Evolutionary conservation across 1,284 basidiomycete genomes (phyloP).

Genomic region (Cryptococcus sp.): DNA sequence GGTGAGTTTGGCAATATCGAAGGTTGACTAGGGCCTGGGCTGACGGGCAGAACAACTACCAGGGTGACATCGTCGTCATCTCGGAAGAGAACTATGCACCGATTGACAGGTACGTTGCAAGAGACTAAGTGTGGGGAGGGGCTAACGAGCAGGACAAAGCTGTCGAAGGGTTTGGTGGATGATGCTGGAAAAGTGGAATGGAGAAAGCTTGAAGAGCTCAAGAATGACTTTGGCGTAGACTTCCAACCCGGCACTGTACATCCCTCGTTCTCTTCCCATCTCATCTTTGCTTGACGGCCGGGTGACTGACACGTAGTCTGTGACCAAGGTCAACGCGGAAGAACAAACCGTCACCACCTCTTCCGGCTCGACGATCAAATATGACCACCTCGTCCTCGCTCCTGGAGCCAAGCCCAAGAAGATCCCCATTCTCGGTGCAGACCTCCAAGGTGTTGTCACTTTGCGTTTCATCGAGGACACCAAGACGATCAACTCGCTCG

Average conservation of each 20-base stretch:
- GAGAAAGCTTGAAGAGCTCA: constrained; percentile 66
- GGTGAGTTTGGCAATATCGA: constrained; percentile 52
- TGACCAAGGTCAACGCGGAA: constrained; percentile 61
- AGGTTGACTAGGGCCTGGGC: neutral
- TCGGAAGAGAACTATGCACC: constrained; percentile 75
- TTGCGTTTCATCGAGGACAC: constrained; percentile 69
- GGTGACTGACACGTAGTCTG: constrained; percentile 48
- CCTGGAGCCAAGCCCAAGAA: constrained; percentile 58
- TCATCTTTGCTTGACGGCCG: neutral
- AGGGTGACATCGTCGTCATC: constrained; percentile 69
- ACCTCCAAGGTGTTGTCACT: constrained; percentile 73
- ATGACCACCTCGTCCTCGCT: constrained; percentile 68
- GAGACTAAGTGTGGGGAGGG: neutral
- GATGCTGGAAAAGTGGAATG: constrained; percentile 71
- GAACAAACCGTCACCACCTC: constrained; percentile 60
- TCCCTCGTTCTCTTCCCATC: no score
- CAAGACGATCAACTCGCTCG: constrained; percentile 60
- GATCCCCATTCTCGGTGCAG: constrained; percentile 70
- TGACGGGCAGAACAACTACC: constrained; percentile 61
- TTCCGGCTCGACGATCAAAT: constrained; percentile 56
- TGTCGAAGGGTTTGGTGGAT: constrained; percentile 79
- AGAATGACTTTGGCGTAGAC: constrained; percentile 72
- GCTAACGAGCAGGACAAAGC: constrained; percentile 60
- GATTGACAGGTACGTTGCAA: constrained; percentile 64
- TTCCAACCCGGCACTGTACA: constrained; percentile 63